A percentile compares a stretch with the other conserved stretches of the same genome.
Conservation (phyloP, 2,329 filamentous ascomycete genomes). For the Pseudofabraea citricarpa region DNA sequence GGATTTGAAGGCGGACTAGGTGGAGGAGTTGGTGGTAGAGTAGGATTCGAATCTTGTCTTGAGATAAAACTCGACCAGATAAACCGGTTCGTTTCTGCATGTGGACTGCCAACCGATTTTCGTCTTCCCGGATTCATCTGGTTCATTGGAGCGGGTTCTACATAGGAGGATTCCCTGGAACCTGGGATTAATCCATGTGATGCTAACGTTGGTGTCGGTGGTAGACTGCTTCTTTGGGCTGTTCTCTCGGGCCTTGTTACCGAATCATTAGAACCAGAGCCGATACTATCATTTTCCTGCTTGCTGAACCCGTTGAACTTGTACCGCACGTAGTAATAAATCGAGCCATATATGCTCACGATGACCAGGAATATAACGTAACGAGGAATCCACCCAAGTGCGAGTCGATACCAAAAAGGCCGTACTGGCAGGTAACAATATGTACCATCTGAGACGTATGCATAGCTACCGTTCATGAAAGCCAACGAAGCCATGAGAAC, state of each 20-base stretch:
- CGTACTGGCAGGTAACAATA: slow-evolving; percentile 66
- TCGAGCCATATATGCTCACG: slow-evolving; percentile 57
- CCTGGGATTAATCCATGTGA: slow-evolving; percentile 24
- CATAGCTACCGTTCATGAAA: slow-evolving; percentile 50
- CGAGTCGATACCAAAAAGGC: slow-evolving; percentile 64
- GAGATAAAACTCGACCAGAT: slow-evolving; percentile 23
- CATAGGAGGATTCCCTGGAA: slow-evolving; percentile 7
- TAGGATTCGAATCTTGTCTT: slow-evolving; percentile 7
- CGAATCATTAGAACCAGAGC: slow-evolving; percentile 4
- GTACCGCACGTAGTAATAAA: slow-evolving; percentile 62
- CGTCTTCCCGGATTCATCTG: too few relatives aligned
- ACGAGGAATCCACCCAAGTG: slow-evolving; percentile 68
- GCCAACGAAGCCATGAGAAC: slow-evolving; percentile 55
- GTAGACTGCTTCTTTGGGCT: slow-evolving; percentile 11
- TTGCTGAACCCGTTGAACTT: slow-evolving; percentile 25
- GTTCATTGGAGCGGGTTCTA: slow-evolving; percentile 2
- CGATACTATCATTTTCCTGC: slow-evolving; percentile 7
- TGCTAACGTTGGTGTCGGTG: slow-evolving; percentile 18
- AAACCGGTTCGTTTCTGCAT: slow-evolving; percentile 19
- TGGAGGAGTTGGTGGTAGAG: slow-evolving; percentile 13
- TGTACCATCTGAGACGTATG: slow-evolving; percentile 58
- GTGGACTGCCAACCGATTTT: slow-evolving; percentile 8
- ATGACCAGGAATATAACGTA: slow-evolving; percentile 65
- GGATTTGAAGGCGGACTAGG: slow-evolving; percentile 8
- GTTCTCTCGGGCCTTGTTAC: slow-evolving; percentile 3